phyloP scores from a whole-genome alignment of 352 stramenopile genomes.

The Thalassiosira mediterranea region DNA sequence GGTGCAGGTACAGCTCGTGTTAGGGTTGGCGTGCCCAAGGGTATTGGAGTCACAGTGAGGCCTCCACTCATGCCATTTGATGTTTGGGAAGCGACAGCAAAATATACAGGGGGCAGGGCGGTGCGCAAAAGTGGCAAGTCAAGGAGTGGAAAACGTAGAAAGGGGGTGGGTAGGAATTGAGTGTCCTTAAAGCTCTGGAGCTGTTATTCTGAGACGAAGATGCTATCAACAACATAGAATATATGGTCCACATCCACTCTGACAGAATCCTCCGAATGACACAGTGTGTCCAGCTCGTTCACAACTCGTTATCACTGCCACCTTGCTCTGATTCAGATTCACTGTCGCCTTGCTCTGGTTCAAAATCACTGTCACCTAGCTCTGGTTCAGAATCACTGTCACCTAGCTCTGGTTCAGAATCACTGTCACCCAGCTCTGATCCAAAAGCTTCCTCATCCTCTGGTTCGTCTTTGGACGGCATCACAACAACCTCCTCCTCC shows the following conservation, averaged over 20 bases:
- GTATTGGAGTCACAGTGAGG: constrained; percentile 77
- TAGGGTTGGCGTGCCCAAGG: constrained; percentile 77
- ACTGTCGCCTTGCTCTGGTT: too few relatives aligned
- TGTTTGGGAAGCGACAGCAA: constrained; percentile 77
- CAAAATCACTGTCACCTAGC: too few relatives aligned
- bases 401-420: too few relatives aligned
- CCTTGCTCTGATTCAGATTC: too few relatives aligned
- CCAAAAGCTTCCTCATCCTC: too few relatives aligned
- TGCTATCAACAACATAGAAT: neutral
- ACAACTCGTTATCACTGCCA: too few relatives aligned
- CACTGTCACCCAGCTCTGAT: too few relatives aligned
- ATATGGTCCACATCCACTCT: neutral
- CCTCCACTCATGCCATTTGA: constrained; percentile 84
- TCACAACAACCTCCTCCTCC: too few relatives aligned
- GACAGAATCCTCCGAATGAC: too few relatives aligned
- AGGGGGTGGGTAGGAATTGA: constrained; percentile 59
- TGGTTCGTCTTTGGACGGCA: too few relatives aligned
- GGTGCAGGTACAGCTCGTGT: constrained; percentile 73
- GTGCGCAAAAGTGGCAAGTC: constrained; percentile 70
- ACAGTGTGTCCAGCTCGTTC: too few relatives aligned
- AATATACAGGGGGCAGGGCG: constrained; percentile 77
- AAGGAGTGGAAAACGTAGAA: constrained; percentile 70
- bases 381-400: too few relatives aligned
- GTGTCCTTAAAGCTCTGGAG: neutral
- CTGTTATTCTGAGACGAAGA: neutral